Evolutionary conservation across 2,329 filamentous ascomycete species (phyloP).

Genomic region (Daldinia sp.): DNA sequence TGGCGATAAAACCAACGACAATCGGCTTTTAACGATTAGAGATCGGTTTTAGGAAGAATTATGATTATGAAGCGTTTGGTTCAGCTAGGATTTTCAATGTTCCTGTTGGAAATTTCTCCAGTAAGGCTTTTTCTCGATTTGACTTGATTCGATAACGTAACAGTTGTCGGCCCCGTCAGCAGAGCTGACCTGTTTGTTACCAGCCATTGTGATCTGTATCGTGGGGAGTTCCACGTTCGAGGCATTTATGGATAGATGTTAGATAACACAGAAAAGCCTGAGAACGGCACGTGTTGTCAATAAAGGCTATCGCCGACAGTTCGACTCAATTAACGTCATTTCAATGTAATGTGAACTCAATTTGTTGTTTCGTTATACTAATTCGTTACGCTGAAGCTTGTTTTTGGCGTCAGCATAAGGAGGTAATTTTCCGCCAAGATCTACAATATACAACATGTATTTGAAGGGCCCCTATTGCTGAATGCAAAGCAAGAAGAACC

Average conservation of each 20-base stretch:
- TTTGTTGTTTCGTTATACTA: slow-evolving; percentile 5
- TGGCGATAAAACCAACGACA: background rate
- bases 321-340: background rate
- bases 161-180: slow-evolving; percentile 25
- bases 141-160: slow-evolving; percentile 36
- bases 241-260: slow-evolving; percentile 13
- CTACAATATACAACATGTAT: background rate
- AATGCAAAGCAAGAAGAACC: slow-evolving; percentile 6
- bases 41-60: background rate
- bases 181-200: slow-evolving; percentile 26
- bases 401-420: slow-evolving; percentile 16
- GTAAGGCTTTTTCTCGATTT: slow-evolving; percentile 10
- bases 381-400: slow-evolving; percentile 1
- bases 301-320: background rate
- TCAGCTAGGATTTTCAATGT: slow-evolving; percentile 7
- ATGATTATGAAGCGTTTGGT: slow-evolving; percentile 5
- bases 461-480: background rate
- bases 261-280: background rate
- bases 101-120: background rate
- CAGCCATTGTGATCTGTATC: slow-evolving; percentile 14
- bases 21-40: slow-evolving; percentile 9
- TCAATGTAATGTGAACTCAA: background rate
- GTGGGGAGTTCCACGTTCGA: slow-evolving; percentile 19
- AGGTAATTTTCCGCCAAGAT: slow-evolving; percentile 1
- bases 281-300: slow-evolving; percentile 3